Percentiles rank a stretch among this genome's conserved stretches.
These are phyloP conservation scores for Candida albicans DNA, from an alignment of 1,139 yeast species.

Conservation along the genomic window DNA sequence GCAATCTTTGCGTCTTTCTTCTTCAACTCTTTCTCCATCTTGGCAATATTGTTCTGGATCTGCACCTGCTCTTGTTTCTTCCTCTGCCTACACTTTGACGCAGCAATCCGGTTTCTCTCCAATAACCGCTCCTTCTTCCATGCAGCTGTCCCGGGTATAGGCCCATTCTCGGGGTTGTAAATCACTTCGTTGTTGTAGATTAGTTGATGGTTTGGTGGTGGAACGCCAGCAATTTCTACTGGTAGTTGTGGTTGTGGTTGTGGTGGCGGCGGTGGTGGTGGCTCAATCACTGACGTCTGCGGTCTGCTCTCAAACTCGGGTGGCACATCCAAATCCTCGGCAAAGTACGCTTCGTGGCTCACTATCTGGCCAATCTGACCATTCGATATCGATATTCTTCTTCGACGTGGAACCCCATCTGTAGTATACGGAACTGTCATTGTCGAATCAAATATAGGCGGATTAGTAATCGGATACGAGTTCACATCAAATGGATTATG, in stretches of 20 bases:
- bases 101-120: constrained; percentile 73
- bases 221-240: constrained; percentile 41
- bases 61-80: constrained; percentile 71
- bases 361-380: constrained; percentile 77
- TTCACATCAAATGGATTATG: constrained; percentile 43
- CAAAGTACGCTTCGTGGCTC: constrained; percentile 44
- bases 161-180: constrained; percentile 61
- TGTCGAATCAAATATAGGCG: constrained; percentile 61
- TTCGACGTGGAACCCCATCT: constrained; percentile 51
- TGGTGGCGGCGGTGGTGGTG: neutral
- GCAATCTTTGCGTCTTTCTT: constrained; percentile 38
- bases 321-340: constrained; percentile 16
- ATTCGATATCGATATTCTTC: constrained; percentile 70
- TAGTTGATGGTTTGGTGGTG: constrained; percentile 54
- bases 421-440: constrained; percentile 41
- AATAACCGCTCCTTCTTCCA: constrained; percentile 72
- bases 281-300: constrained; percentile 6
- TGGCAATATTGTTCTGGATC: constrained; percentile 56
- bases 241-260: constrained; percentile 1
- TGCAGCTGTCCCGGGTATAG: constrained; percentile 76
- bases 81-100: constrained; percentile 73
- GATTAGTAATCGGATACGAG: constrained; percentile 62
- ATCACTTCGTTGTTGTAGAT: constrained; percentile 63
- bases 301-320: constrained; percentile 9
- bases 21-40: constrained; percentile 46